These are phyloP conservation scores for Trametes polyzona DNA, from an alignment of 1,284 basidiomycete species.

Conservation along the genomic window DNA sequence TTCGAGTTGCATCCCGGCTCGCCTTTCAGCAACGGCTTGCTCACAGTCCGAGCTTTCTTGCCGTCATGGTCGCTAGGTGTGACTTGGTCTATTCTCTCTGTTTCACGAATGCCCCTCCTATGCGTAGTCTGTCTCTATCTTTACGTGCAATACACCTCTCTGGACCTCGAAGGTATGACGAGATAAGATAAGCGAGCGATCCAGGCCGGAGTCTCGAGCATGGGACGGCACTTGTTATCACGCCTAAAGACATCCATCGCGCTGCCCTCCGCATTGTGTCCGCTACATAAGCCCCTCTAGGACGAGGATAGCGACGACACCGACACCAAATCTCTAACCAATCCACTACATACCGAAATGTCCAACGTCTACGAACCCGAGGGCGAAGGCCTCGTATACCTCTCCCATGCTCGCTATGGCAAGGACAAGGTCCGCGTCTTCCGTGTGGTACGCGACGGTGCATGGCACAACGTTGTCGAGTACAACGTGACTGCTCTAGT, in stretches of 20 bases:
- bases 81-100: too few species aligned
- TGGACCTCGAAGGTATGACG: background rate
- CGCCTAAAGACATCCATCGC: background rate
- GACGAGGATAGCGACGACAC: background rate
- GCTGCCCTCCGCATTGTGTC: background rate
- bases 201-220: background rate
- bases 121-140: too few species aligned
- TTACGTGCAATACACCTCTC: too few species aligned
- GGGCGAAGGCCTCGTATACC: constrained; percentile 30
- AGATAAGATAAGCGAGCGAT: constrained; percentile 1
- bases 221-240: background rate
- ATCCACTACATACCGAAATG: background rate
- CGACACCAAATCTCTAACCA: background rate
- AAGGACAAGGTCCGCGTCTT: constrained; percentile 88
- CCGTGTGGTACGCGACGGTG: constrained; percentile 77
- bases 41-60: too few species aligned
- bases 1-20: too few species aligned
- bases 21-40: too few species aligned
- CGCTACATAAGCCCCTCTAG: background rate
- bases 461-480: constrained; percentile 76
- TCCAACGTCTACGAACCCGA: constrained; percentile 11
- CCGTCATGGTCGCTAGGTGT: too few species aligned
- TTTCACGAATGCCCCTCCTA: background rate
- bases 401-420: constrained; percentile 71
- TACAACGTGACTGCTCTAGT: constrained; percentile 80